Conservation (phyloP, 139 green algal genomes). For the Monoraphidium neglectum region DNA sequence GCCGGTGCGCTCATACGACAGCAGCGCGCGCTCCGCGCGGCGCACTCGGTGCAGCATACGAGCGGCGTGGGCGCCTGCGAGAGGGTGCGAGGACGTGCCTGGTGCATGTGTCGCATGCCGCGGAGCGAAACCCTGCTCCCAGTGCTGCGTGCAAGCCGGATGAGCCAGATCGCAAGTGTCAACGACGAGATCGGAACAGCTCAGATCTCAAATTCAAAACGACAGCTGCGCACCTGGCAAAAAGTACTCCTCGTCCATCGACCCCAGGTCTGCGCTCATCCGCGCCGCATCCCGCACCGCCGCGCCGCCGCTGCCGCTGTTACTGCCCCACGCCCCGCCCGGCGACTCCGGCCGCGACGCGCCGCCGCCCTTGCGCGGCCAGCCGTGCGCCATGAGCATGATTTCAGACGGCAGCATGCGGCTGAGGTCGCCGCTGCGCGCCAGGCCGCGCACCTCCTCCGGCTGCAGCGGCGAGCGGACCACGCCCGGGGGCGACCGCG, state of each 20-base stretch:
- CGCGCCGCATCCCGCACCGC: not conserved
- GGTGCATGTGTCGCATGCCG: no score
- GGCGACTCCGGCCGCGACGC: constrained; percentile 1
- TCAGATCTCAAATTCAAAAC: no score
- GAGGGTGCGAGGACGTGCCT: not conserved
- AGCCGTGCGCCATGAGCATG: constrained; percentile 81
- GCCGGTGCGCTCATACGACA: constrained; percentile 87
- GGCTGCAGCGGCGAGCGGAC: constrained; percentile 79
- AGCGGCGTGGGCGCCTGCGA: constrained; percentile 43
- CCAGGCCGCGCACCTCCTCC: constrained; percentile 80
- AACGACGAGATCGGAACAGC: no score
- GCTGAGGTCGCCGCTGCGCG: constrained; percentile 74
- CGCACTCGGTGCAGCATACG: constrained; percentile 83
- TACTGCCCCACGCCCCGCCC: not conserved
- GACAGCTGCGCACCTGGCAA: constrained; percentile 35
- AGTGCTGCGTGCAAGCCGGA: no score
- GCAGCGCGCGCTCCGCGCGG: constrained; percentile 80
- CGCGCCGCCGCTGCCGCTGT: no score
- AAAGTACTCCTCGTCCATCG: constrained; percentile 56
- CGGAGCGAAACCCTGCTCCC: no score
- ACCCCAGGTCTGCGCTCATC: constrained; percentile 15
- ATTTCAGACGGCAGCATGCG: constrained; percentile 89
- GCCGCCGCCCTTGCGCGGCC: constrained; percentile 61
- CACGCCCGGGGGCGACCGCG: constrained; percentile 66
- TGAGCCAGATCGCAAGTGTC: no score